A percentile compares a stretch with the other conserved stretches of the same genome.
phyloP scores from a whole-genome alignment of 768 basidiomycete genomes.

The Dioszegia hungarica region DNA sequence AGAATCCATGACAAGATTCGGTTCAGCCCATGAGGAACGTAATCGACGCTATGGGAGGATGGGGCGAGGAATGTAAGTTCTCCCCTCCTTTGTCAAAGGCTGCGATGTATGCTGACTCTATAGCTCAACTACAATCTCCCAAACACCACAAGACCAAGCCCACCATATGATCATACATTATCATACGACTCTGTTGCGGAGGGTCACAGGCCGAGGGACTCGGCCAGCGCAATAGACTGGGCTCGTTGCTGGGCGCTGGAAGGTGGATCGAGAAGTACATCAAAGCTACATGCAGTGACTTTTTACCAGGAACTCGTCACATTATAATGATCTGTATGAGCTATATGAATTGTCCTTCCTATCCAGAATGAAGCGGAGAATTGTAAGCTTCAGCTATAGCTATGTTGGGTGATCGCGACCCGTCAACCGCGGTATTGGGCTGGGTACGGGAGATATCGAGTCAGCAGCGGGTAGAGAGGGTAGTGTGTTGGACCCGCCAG shows the following conservation, averaged over 20 bases:
- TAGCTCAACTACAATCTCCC: not conserved
- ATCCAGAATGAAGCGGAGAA: too few relatives aligned
- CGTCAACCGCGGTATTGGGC: not conserved
- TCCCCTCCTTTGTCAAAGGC: not conserved
- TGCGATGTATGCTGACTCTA: not conserved
- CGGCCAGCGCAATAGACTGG: too few relatives aligned
- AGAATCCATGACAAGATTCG: constrained; percentile 5
- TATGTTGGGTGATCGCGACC: not conserved
- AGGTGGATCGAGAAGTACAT: too few relatives aligned
- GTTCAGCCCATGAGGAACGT: constrained; percentile 14
- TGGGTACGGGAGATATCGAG: not conserved
- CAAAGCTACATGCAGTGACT: too few relatives aligned
- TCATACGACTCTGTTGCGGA: not conserved
- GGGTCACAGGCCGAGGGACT: not conserved
- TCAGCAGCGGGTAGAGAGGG: not conserved
- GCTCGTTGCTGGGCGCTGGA: too few relatives aligned
- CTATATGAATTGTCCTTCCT: too few relatives aligned
- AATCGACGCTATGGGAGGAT: constrained; percentile 19
- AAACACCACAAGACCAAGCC: not conserved
- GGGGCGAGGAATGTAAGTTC: constrained; percentile 22
- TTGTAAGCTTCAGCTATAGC: not conserved
- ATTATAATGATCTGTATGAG: too few relatives aligned
- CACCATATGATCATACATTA: not conserved
- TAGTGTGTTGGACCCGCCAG: too few relatives aligned
- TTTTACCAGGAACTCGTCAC: too few relatives aligned